Base-by-base conservation (phyloP, 2,329 filamentous ascomycete species). In the Neurospora crassa region DNA sequence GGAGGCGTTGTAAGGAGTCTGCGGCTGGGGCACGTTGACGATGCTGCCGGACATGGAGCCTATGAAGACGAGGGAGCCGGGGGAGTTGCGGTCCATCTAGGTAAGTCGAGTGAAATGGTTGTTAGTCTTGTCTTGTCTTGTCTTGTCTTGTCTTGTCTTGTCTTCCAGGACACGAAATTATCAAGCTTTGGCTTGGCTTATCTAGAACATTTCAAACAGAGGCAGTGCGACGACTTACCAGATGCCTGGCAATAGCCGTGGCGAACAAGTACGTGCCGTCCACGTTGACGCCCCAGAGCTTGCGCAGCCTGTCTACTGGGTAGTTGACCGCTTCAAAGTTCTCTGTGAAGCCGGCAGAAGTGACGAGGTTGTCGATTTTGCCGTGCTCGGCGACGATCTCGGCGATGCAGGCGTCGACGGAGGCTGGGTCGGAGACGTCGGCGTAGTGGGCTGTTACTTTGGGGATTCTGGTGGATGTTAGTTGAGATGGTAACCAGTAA, bases 341-440 rank as follows among this genome's bases (percentile, higher is more conserved):
- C 84, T 97, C 95, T 16, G 93, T 96, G 83, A 98, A 97, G 67
- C 95, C 95, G 68, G 95, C 95, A n/a, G 93, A 96, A 37, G 95
- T 97, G 77, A 98, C 94, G 37, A 98, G 87, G 81, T 93, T 91
- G 82, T 97, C 94, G 76, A 97, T 93, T 81, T 92, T 91, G 81
- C 91, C 90, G 79, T 97, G 94, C 72, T 87, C 82, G 68, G 84
- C 77, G 69, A 95, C 79, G 75, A 95, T 87, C 73, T 93, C 91
- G 45, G 85, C 83, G 75, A 97, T 86, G 76, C 91, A 91, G 41
- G 84, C 81, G 71, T 92, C 90, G 73, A 97, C 94, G 7, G 92
- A 95, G 68, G 90, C 88, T 29, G 91, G 91, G 76, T 92, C 89
- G 37, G 93, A 90, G 69, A 97, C 95, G 79, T 97, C 94, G 78